Conservation (phyloP, 106 monocot genomes). For the Chionographis japonica region DNA sequence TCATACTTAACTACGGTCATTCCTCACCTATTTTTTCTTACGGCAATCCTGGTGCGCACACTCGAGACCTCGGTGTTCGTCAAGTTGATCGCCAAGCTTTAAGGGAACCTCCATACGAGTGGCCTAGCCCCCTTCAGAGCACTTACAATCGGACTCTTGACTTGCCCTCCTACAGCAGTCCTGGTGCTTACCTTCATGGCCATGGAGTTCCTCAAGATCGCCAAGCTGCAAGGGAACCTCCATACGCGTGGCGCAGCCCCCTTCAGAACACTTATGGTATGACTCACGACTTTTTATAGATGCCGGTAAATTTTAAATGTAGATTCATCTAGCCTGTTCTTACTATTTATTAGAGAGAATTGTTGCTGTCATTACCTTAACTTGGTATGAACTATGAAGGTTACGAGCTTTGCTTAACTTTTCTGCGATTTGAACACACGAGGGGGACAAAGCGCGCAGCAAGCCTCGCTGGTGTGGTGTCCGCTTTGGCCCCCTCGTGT, state of each 20-base stretch:
- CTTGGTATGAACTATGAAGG: no score
- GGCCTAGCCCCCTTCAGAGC: neutral
- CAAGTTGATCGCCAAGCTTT: neutral
- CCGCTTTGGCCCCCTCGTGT: no score
- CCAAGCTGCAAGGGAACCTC: constrained; percentile 8
- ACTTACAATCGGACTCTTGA: neutral
- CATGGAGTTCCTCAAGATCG: constrained; percentile 13
- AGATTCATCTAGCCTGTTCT: no score
- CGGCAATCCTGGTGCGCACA: constrained; percentile 5
- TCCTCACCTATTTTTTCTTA: neutral
- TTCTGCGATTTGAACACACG: no score
- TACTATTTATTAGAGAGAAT: no score
- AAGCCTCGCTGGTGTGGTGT: no score
- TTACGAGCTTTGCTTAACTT: no score
- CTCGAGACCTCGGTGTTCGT: neutral
- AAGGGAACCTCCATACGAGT: constrained; percentile 4
- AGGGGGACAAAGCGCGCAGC: no score
- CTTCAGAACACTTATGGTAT: constrained; percentile 27
- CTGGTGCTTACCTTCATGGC: constrained; percentile 4
- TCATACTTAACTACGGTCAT: constrained; percentile 4
- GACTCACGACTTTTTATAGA: neutral
- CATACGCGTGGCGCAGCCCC: constrained; percentile 5
- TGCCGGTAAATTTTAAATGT: neutral
- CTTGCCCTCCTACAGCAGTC: constrained; percentile 15
- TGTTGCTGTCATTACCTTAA: no score